Base-by-base conservation (phyloP, 1,139 yeast species). In the Zygotorulaspora mrakii region DNA sequence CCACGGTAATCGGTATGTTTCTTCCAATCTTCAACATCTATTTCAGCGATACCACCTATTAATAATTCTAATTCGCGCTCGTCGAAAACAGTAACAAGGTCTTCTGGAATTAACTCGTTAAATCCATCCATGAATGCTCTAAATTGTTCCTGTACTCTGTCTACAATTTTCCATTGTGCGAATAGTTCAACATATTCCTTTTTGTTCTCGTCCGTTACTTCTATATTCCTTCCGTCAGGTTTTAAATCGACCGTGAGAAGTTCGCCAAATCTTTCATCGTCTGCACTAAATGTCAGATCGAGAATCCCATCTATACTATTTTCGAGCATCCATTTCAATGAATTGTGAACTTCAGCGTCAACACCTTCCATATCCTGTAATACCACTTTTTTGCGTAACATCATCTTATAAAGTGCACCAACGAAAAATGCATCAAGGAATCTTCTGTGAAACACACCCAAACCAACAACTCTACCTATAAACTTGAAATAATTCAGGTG, bases 341-440 rank as follows among this genome's bases (percentile, higher is more conserved):
- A 89, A 61, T 94, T 79, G 68, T 86, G 88, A 67, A 88, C 88
- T 59, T 94, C 98, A 11, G 95, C 91, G 66, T 91, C 99, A 46
- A 91, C 96, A 65, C 97, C 95, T 66, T 94, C 98, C 95, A 91
- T 85, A 68, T 91, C 99, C 64, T 87, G 95, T 53, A 91, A 71
- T 2, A 87, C 91, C 50, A 91, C 95, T 71, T 88, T 88, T 68
- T 91, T 91, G 62, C 82, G 86, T 54, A 91, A 74, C 85, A 91
- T 88, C 97, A 91, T 88, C 71, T 91, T 91, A 68, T 94, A 94
- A 62, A 91, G 77, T 1, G 98, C 98, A 49, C 96, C 96, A 59
- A 91, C 95, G 66, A 91, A 94, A 75, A 91, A 91, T 0, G 97
- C 97, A 67, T 91, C 99, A 63, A 91, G 71, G 71, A 91, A 91